Conservation (phyloP, 345 rosid species). For the Adansonia digitata region DNA sequence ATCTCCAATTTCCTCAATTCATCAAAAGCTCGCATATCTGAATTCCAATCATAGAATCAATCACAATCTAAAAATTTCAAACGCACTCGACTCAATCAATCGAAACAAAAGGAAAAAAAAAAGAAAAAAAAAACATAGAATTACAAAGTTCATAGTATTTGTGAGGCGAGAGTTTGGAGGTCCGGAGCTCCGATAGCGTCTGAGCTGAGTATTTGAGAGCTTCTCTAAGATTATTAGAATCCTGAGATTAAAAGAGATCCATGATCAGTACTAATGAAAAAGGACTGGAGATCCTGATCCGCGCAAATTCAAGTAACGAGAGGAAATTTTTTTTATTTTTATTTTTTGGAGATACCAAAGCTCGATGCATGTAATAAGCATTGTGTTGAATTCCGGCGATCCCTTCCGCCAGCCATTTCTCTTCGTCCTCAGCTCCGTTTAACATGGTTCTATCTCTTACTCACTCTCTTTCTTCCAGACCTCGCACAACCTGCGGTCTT, state of each 20-base stretch:
- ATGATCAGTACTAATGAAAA: constrained; percentile 5
- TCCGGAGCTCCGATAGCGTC: constrained; percentile 90
- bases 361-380: constrained; percentile 84
- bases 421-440: constrained; percentile 71
- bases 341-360: constrained; percentile 51
- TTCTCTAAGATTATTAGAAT: constrained; percentile 77
- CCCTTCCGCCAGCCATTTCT: constrained; percentile 89
- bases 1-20: constrained; percentile 77
- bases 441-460: constrained; percentile 30
- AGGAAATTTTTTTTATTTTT: too few relatives aligned
- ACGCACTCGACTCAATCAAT: constrained; percentile 18
- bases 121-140: not conserved
- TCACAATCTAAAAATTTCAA: constrained; percentile 6
- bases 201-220: constrained; percentile 81
- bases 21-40: constrained; percentile 89
- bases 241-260: constrained; percentile 35
- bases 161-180: constrained; percentile 89
- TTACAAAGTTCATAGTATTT: constrained; percentile 82
- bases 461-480: constrained; percentile 7
- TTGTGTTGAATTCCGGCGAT: constrained; percentile 84
- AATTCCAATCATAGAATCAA: constrained; percentile 4
- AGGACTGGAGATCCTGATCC: not conserved
- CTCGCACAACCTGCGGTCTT: not conserved
- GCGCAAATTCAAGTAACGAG: not conserved
- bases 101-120: not conserved